Base-by-base conservation (phyloP, 2,329 filamentous ascomycete genomes). In the Monascus ruber region DNA sequence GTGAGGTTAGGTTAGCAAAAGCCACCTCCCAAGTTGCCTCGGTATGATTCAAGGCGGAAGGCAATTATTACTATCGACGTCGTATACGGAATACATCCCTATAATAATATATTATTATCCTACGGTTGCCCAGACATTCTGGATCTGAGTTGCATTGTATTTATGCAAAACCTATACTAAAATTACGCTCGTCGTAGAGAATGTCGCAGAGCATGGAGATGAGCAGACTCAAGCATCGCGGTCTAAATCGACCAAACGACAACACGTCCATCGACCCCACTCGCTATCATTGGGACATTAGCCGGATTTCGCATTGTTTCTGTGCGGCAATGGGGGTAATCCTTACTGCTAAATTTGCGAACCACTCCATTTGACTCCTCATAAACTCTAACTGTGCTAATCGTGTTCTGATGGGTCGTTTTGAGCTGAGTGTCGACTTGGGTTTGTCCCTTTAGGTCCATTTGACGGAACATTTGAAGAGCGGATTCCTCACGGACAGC, bases 381-480 rank as follows among this genome's bases (percentile, higher is more conserved):
- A 59, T 82, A 95, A 17, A 77, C 72, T 33, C 91, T 77, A 37
- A 98, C 70, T 2, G 80, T 94, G 56, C 77, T 86, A 58, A 98
- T 85, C 25, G 88, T 94, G 67, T 98, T 98, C 62, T 98, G 91
- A 65, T 98, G 91, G 35, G 91, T 79, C 7, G 91, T 96, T 68
- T 86, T 91, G 51, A 98, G 73, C 68, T 94, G 85, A 4, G 88
- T 95, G 60, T 96, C 88, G 55, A 94, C 87, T 58, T 85, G 85
- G 40, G 73, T 70, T 66, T 94, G 94, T 46, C 91, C 91, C 73
- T 91, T 94, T 48, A 98, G 73, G 64, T 98, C 91, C 91, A 98
- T 96, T 70, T 95, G 88, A 55, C 80, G 79, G 70, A 98, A 98
- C 86, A 96, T 94, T 65, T 96, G 94, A 61, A 95, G 70, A 24